These are phyloP conservation scores for Graphiopsis chlorocephala DNA, from an alignment of 2,329 filamentous ascomycete genomes.

Conservation along the genomic window DNA sequence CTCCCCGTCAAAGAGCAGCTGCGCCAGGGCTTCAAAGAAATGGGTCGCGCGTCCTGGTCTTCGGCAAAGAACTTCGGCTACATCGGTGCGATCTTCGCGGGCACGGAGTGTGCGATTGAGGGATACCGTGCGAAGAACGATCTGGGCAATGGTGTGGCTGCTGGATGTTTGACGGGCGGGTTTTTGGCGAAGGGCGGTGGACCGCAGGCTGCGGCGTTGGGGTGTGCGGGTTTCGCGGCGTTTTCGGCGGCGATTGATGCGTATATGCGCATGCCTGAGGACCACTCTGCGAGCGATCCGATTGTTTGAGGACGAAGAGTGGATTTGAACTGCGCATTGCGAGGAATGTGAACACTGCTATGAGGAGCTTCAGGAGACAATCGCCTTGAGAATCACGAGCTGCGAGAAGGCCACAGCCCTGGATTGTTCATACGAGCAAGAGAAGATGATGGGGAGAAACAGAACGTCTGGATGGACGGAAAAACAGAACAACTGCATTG, in stretches of 20 bases:
- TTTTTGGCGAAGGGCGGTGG: constrained; percentile 83
- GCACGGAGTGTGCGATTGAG: constrained; percentile 95
- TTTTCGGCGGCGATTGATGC: constrained; percentile 90
- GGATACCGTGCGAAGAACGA: constrained; percentile 92
- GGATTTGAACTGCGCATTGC: not conserved
- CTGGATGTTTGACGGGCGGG: constrained; percentile 88
- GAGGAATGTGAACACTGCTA: not conserved
- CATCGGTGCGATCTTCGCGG: constrained; percentile 85
- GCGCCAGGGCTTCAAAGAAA: constrained; percentile 83
- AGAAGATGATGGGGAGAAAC: not conserved
- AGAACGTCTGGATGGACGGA: not conserved
- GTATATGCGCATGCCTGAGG: constrained; percentile 73
- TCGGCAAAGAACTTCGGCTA: constrained; percentile 94
- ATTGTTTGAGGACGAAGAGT: constrained; percentile 30
- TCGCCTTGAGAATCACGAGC: not conserved
- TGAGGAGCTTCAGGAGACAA: not conserved
- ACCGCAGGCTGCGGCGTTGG: constrained; percentile 81
- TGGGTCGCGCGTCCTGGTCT: constrained; percentile 78
- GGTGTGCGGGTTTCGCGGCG: constrained; percentile 89
- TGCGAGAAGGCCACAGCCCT: not conserved
- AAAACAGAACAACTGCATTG: not conserved
- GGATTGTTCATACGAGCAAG: not conserved
- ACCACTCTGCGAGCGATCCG: constrained; percentile 36
- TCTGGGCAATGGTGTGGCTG: constrained; percentile 78
- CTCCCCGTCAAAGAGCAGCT: constrained; percentile 84